Percentiles rank a stretch among this genome's conserved stretches.
phyloP scores from a whole-genome alignment of 306 rosid species.

The Vigna reflexopilosa region DNA sequence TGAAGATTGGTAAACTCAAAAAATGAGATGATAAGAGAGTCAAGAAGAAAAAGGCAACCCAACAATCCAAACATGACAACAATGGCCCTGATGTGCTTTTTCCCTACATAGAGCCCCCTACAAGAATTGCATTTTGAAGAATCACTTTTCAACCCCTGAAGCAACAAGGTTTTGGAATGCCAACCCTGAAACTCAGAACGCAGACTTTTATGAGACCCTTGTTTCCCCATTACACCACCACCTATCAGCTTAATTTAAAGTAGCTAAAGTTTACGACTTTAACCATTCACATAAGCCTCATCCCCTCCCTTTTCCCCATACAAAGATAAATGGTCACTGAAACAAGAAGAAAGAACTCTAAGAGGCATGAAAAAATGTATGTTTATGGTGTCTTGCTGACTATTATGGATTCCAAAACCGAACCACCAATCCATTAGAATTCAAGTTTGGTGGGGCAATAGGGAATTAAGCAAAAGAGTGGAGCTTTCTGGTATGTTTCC shows the following conservation, averaged over 20 bases:
- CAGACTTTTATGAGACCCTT: conserved; percentile 56
- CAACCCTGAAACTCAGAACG: conserved; percentile 57
- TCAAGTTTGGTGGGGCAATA: conserved; percentile 54
- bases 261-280: background rate
- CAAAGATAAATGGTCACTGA: conserved; percentile 28
- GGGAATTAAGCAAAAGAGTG: conserved; percentile 15
- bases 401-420: conserved; percentile 45
- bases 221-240: conserved; percentile 55
- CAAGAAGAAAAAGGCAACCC: conserved; percentile 74
- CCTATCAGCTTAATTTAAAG: conserved; percentile 44
- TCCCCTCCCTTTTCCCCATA: background rate
- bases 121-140: conserved; percentile 62
- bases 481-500: conserved; percentile 53
- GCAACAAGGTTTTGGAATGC: conserved; percentile 59
- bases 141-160: conserved; percentile 63
- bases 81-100: conserved; percentile 68
- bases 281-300: background rate
- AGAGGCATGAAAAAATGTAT: conserved; percentile 35
- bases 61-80: conserved; percentile 65
- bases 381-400: conserved; percentile 23
- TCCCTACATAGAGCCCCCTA: conserved; percentile 64
- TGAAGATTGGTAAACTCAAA: conserved; percentile 60
- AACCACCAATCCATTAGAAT: conserved; percentile 56
- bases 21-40: conserved; percentile 69
- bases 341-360: conserved; percentile 2